Evolutionary conservation across 306 rosid genomes (phyloP).

Genomic region (Prosopis cineraria): DNA sequence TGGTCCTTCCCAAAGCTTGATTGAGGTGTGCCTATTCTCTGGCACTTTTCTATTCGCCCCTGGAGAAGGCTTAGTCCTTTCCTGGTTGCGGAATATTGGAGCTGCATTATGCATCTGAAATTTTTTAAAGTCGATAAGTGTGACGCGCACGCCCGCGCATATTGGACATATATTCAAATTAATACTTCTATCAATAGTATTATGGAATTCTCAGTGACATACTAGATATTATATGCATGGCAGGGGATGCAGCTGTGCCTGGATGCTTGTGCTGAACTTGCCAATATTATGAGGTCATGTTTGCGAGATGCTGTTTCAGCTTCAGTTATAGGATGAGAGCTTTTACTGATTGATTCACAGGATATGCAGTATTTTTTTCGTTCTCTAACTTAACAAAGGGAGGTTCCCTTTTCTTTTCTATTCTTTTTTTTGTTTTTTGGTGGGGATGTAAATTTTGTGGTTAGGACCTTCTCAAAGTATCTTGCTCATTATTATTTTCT

Average conservation of each 20-base stretch:
- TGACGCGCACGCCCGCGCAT: neutral
- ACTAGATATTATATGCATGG: neutral
- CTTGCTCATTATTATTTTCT: neutral
- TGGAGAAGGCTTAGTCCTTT: neutral
- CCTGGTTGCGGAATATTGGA: neutral
- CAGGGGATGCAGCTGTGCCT: constrained; percentile 91
- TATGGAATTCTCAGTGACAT: neutral
- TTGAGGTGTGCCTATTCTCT: constrained; percentile 33
- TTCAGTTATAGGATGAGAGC: constrained; percentile 37
- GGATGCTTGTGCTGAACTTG: constrained; percentile 88
- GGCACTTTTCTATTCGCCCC: neutral
- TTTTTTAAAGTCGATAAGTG: neutral
- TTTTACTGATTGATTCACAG: neutral
- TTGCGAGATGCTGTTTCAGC: constrained; percentile 47
- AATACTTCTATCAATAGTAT: neutral
- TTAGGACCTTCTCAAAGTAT: neutral
- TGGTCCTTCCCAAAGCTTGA: constrained; percentile 71
- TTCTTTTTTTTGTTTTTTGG: too few species aligned
- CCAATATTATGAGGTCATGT: constrained; percentile 69
- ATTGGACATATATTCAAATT: neutral
- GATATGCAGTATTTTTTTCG: neutral
- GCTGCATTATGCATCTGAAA: neutral
- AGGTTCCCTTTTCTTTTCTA: neutral
- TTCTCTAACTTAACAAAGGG: neutral
- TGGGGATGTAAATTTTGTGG: neutral